Base-by-base conservation (phyloP, 352 stramenopile genomes). In the Nothophytophthora sp. region DNA sequence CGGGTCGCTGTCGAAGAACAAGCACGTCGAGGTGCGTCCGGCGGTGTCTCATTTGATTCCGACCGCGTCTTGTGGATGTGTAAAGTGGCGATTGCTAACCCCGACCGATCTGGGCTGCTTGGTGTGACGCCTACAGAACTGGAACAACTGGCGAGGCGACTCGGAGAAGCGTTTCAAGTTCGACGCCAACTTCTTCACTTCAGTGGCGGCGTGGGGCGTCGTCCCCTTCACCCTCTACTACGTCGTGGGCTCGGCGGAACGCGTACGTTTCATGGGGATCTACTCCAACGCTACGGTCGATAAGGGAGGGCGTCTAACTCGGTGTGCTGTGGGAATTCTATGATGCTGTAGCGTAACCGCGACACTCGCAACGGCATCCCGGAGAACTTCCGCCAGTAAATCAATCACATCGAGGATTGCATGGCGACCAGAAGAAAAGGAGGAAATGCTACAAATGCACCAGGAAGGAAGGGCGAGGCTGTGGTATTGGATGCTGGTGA, bases 121-220 rank as follows among this genome's bases (percentile, higher is more conserved):
- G n/a, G n/a, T n/a, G n/a, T n/a, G n/a, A n/a, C 6, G 36, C 15
- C 33, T 52, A 27, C 44, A 91, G 81, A 92, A 86, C 69, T 92
- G 82, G 73, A 90, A 88, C 72, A 92, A 92, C 66, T 92, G 81
- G 81, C 78, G 81, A 55, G 81, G 81, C 42, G 81, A 92, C 67
- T 88, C 81, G 57, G 81, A 92, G 63, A 86, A 87, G 64, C 81
- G 81, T 45, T 92, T 92, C 69, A 74, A 81, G 59, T 88, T 92
- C 25, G 62, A 92, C 60, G 44, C 46, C 34, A 10, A 76, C 13
- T 90, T 92, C 69, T 92, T 89, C 62, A 72, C 57, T 51, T 61
- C 62, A 5, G 34, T 86, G 1, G 43, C 57, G 4, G 69, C 60
- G 24, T 90, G 76, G 76, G 78, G 81, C 16, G 16, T 92, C 19